Evolutionary conservation across 1,284 basidiomycete genomes (phyloP).

Genomic region (Macrocybe sp.): DNA sequence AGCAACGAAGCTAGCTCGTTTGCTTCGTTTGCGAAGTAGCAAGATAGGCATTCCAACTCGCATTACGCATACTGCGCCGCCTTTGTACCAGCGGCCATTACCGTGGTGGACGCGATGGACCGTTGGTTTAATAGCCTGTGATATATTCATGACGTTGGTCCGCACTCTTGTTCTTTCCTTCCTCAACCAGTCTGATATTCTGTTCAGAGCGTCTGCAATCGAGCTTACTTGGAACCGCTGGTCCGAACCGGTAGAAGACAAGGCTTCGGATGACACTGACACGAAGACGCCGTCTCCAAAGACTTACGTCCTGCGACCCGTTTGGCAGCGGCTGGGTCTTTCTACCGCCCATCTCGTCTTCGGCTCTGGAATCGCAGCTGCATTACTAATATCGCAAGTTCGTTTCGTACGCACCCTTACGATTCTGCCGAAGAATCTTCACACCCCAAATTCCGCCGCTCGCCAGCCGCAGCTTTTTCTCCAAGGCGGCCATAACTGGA

Average conservation of each 20-base stretch:
- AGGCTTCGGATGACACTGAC: constrained; percentile 10
- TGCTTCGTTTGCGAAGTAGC: constrained; percentile 11
- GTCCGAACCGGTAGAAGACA: constrained; percentile 17
- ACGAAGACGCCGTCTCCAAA: constrained; percentile 11
- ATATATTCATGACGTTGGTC: constrained; percentile 27
- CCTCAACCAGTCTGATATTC: too few relatives aligned
- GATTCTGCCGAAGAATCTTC: constrained; percentile 9
- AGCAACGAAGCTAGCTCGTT: constrained; percentile 9
- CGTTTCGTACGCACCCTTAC: constrained; percentile 17
- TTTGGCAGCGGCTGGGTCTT: constrained; percentile 16
- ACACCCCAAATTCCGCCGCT: constrained; percentile 4
- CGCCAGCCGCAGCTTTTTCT: constrained; percentile 27
- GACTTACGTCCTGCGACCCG: constrained; percentile 14
- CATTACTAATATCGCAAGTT: constrained; percentile 16
- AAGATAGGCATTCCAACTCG: constrained; percentile 6
- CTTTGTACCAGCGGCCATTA: constrained; percentile 19
- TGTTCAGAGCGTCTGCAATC: constrained; percentile 20
- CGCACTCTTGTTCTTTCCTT: not conserved
- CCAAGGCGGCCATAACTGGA: constrained; percentile 32
- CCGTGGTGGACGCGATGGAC: constrained; percentile 29
- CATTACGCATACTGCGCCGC: constrained; percentile 4
- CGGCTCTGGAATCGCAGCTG: constrained; percentile 17
- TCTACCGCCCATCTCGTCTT: constrained; percentile 16
- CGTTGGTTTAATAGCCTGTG: constrained; percentile 23
- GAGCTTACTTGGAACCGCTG: constrained; percentile 26